Conservation (phyloP, 2,329 filamentous ascomycete species). For the Mariannaea sp. region DNA sequence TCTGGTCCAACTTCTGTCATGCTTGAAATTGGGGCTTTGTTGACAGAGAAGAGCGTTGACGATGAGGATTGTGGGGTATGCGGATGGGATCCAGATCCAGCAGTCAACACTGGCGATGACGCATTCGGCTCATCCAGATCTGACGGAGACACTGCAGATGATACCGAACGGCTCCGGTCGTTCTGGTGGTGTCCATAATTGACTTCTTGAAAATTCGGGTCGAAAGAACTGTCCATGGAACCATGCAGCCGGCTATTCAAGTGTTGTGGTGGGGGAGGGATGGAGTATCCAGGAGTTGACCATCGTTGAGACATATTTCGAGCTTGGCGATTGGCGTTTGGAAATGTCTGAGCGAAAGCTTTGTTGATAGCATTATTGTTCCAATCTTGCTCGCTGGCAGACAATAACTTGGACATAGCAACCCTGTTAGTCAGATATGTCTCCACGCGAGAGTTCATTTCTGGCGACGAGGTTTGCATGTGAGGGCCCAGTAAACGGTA, state of each 20-base stretch:
- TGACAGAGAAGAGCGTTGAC: slow-evolving; percentile 25
- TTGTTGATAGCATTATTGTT: slow-evolving; percentile 53
- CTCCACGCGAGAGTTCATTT: slow-evolving; percentile 66
- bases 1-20: slow-evolving; percentile 30
- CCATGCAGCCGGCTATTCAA: slow-evolving; percentile 19
- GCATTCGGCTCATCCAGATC: slow-evolving; percentile 23
- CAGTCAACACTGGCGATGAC: slow-evolving; percentile 39
- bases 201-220: slow-evolving; percentile 32
- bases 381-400: slow-evolving; percentile 45
- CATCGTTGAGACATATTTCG: slow-evolving; percentile 34
- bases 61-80: slow-evolving; percentile 29
- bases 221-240: slow-evolving; percentile 25
- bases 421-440: slow-evolving; percentile 50
- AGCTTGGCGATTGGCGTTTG: slow-evolving; percentile 41
- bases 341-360: slow-evolving; percentile 54
- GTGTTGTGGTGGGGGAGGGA: neutral
- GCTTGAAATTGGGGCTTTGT: slow-evolving; percentile 14
- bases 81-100: slow-evolving; percentile 34
- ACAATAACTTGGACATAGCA: slow-evolving; percentile 49
- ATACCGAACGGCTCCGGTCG: slow-evolving; percentile 28
- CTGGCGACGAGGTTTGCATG: slow-evolving; percentile 62
- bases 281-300: slow-evolving; percentile 27
- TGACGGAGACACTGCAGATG: slow-evolving; percentile 25
- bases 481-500: slow-evolving; percentile 67
- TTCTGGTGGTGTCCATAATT: slow-evolving; percentile 27